Conservation (phyloP, 1,284 basidiomycete species). For the Xanthoconium separans region DNA sequence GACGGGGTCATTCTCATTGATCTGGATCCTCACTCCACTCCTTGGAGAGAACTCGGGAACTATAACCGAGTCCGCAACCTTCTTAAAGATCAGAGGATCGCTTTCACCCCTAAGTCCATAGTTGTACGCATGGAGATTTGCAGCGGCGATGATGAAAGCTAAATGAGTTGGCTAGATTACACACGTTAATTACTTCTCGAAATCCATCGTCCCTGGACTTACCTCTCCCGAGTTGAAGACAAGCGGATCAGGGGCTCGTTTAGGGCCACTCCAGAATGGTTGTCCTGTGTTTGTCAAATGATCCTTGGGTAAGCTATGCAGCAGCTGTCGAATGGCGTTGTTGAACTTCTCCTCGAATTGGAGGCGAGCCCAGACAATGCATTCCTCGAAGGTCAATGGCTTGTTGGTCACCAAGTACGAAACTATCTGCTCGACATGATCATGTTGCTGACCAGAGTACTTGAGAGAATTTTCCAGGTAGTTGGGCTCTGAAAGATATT, state of each 20-base stretch:
- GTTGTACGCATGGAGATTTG: slow-evolving; percentile 97
- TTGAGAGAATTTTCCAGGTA: slow-evolving; percentile 91
- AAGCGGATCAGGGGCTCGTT: slow-evolving; percentile 95
- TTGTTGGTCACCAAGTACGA: slow-evolving; percentile 91
- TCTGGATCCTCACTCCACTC: slow-evolving; percentile 92
- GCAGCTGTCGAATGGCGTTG: slow-evolving; percentile 91
- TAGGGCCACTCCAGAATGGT: slow-evolving; percentile 97
- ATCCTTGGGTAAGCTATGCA: slow-evolving; percentile 95
- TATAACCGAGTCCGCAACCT: slow-evolving; percentile 80
- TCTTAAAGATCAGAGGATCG: slow-evolving; percentile 80
- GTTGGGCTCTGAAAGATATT: slow-evolving; percentile 96
- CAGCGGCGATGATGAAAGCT: slow-evolving; percentile 88
- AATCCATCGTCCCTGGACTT: slow-evolving; percentile 33
- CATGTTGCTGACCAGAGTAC: slow-evolving; percentile 86
- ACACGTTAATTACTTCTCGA: slow-evolving; percentile 6
- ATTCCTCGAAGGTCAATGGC: slow-evolving; percentile 95
- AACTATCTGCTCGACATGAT: slow-evolving; percentile 90
- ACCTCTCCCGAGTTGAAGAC: slow-evolving; percentile 87
- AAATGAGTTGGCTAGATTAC: slow-evolving; percentile 75
- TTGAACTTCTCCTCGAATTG: slow-evolving; percentile 96
- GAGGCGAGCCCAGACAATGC: slow-evolving; percentile 94
- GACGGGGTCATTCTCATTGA: slow-evolving; percentile 91
- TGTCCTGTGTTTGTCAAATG: slow-evolving; percentile 87
- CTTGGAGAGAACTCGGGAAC: slow-evolving; percentile 94
- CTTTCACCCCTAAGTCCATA: slow-evolving; percentile 94